Evolutionary conservation across 768 basidiomycete genomes (phyloP), one percentile per base, ranked within the genome.

Genomic region (Boletus reticuloceps): DNA sequence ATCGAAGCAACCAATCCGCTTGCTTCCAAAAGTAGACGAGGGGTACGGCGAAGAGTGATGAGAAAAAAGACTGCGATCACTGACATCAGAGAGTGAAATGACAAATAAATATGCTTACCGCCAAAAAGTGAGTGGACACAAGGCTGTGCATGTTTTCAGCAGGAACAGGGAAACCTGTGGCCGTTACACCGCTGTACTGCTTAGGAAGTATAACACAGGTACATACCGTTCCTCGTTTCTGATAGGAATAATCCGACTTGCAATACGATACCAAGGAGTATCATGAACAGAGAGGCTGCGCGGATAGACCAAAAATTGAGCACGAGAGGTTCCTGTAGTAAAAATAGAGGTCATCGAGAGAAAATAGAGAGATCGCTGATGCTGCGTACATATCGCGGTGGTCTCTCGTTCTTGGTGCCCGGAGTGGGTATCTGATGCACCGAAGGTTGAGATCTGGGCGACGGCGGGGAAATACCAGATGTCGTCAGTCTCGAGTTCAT

Each of bases 151-250:
- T 68, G 59, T 83, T 85, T 41, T 68, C 69, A 32, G 65, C 44
- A 14, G 82, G 81, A 19, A 85, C 82, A 32, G 54, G 34, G 59
- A 82, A 87, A 19, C 86, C 85, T 86, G 56, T 47, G 19, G 19
- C 44, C 45, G 19, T 54, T 34, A 50, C 5, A 50, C 25, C 37
- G 48, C 14, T 16, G 43, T 22, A 7, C 37, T 14, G 17, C 19
- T 19, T 49, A 19, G 36, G 44, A 6, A 37, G 44, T 8, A 31
- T 14, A 38, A 13, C 6, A 22, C 11, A 37, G 47, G 41, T 20
- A 56, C 51, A 12, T 39, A 47, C 53, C 76, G 22, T 59, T 60
- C 7, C 16, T 60, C 6, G 17, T 56, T 11, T 55, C 37, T 14
- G 66, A 66, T n/a, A 65, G 8, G 31, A 54, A 29, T 20, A 68